These are phyloP conservation scores for Fonsecaea erecta DNA, from an alignment of 2,329 filamentous ascomycete species.

Conservation along the genomic window DNA sequence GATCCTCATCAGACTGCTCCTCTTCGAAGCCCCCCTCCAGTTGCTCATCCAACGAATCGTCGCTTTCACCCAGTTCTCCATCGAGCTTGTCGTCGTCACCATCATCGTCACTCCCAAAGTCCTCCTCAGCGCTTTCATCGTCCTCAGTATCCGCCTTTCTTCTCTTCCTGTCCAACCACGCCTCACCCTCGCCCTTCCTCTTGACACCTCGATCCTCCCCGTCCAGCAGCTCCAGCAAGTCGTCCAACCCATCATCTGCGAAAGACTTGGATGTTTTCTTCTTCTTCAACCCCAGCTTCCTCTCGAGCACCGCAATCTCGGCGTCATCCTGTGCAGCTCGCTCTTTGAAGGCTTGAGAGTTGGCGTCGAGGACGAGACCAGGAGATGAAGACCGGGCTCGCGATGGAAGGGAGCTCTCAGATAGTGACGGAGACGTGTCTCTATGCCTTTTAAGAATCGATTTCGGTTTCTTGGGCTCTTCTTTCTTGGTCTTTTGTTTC, in stretches of 20 bases:
- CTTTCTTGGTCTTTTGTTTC: constrained; percentile 33
- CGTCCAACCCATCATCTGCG: constrained; percentile 81
- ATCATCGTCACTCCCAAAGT: constrained; percentile 40
- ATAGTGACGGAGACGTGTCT: constrained; percentile 13
- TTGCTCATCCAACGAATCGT: constrained; percentile 35
- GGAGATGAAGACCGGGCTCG: constrained; percentile 34
- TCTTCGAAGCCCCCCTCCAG: constrained; percentile 2
- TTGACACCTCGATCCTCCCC: constrained; percentile 54
- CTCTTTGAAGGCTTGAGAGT: constrained; percentile 57
- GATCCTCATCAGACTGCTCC: constrained; percentile 12
- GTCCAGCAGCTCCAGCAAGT: constrained; percentile 72
- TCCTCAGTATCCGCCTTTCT: constrained; percentile 38
- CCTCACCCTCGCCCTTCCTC: constrained; percentile 66
- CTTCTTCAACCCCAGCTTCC: constrained; percentile 78
- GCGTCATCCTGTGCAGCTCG: constrained; percentile 80
- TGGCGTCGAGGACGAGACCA: constrained; percentile 35
- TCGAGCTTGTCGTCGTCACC: constrained; percentile 47
- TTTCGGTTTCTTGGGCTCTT: constrained; percentile 40
- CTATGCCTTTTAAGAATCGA: constrained; percentile 46
- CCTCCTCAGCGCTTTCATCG: constrained; percentile 39
- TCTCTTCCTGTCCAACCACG: constrained; percentile 57
- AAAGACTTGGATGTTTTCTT: constrained; percentile 75
- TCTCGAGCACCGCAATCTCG: constrained; percentile 85
- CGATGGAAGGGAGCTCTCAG: constrained; percentile 18
- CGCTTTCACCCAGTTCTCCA: constrained; percentile 46